phyloP scores from a whole-genome alignment of 1,139 yeast species.

The Suhomyces guaymorum region DNA sequence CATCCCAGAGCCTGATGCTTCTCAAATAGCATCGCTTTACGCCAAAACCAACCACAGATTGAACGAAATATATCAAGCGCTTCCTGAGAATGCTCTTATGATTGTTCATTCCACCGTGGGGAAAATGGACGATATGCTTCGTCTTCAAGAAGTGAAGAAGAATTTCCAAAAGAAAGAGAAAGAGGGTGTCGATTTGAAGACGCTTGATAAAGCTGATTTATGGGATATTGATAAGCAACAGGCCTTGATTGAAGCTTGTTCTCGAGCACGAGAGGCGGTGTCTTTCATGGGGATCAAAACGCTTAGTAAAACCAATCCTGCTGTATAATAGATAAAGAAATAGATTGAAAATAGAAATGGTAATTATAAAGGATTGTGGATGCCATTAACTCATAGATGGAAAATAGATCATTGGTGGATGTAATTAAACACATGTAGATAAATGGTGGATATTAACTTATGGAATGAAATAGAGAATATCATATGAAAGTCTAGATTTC shows the following conservation, averaged over 20 bases:
- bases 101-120: conserved; percentile 67
- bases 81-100: conserved; percentile 63
- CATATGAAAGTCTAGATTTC: too few relatives aligned
- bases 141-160: conserved; percentile 44
- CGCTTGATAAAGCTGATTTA: conserved; percentile 43
- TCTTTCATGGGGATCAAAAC: conserved; percentile 38
- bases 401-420: too few relatives aligned
- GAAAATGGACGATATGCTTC: conserved; percentile 53
- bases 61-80: conserved; percentile 44
- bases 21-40: conserved; percentile 5
- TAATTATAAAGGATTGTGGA: too few relatives aligned
- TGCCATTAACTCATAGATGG: too few relatives aligned
- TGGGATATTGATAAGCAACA: conserved; percentile 57
- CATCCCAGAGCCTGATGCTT: conserved; percentile 1
- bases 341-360: too few relatives aligned
- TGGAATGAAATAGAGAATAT: too few relatives aligned
- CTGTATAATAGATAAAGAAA: conserved; percentile 2
- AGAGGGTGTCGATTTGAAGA: conserved; percentile 38
- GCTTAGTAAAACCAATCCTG: not conserved
- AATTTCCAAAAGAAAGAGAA: conserved; percentile 40
- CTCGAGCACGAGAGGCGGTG: conserved; percentile 56
- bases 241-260: conserved; percentile 41
- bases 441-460: too few relatives aligned
- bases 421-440: too few relatives aligned
- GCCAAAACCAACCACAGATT: conserved; percentile 45